Base-by-base conservation (phyloP, 2,329 filamentous ascomycete species). In the Trichophyton rubrum region DNA sequence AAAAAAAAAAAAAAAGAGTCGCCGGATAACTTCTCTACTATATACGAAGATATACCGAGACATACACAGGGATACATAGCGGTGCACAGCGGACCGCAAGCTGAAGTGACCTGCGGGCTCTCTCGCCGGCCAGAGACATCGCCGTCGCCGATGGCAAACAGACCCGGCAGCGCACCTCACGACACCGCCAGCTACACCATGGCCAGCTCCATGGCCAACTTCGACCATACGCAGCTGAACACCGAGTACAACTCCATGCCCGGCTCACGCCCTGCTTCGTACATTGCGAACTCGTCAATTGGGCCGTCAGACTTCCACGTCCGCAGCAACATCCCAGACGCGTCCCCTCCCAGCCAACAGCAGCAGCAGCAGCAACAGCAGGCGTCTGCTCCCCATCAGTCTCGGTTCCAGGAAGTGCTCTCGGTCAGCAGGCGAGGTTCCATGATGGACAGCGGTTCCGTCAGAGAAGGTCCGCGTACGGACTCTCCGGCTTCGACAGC, bases 401-500 rank as follows among this genome's bases (percentile, higher is more conserved):
- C 68, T 57, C 73, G 72, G 17, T 72, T 74, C 30, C 72, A 73
- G 61, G 74, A 77, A 64, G 73, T 75, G 15, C 66, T 73, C 38
- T 66, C 13, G 65, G 62, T 62, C 22, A 73, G 72, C 58, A 72
- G 70, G 49, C 69, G 70, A 59, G 71, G 68, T 5, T 62, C 71
- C 59, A 49, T 67, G 11, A 56, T 71, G 40, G 73, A 75, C 49
- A 65, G 67, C 17, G 27, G 57, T 45, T 20, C 55, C 3, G 33
- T 59, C 5, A 57, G 56, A 22, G 63, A 61, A 27, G 20, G 30
- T 7, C 45, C 59, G 22, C 61, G 59, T 13, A 72, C 72, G 20
- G 69, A 69, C 59, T 78, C 77, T 35, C 72, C 74, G 58, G 70
- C 74, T 65, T 78, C 76, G 35, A 69, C 72, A 22, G 69, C 71